These are phyloP conservation scores for Brassica cretica DNA, from an alignment of 345 rosid genomes.

Conservation along the genomic window DNA sequence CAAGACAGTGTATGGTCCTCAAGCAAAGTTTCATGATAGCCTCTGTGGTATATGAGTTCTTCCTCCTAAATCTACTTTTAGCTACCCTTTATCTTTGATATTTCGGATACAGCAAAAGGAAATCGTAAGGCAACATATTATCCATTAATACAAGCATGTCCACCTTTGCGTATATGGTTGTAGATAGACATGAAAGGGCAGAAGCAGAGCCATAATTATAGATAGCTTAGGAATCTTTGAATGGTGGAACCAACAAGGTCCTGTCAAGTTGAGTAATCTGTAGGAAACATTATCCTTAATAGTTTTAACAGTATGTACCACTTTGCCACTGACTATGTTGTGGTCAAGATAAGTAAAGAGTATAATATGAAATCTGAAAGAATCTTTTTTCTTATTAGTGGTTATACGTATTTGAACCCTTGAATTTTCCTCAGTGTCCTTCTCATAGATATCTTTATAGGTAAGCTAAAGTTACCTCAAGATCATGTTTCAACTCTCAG, in stretches of 20 bases:
- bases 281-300: conserved; percentile 35
- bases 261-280: conserved; percentile 12
- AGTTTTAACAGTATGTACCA: conserved; percentile 33
- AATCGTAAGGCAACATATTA: neutral
- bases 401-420: neutral
- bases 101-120: neutral
- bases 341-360: conserved; percentile 18
- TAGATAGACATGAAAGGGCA: conserved; percentile 2
- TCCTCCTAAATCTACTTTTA: neutral
- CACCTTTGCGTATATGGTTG: conserved; percentile 25
- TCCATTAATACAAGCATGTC: conserved; percentile 4
- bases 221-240: conserved; percentile 13
- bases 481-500: conserved; percentile 17
- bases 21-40: conserved; percentile 23
- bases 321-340: conserved; percentile 24
- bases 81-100: neutral
- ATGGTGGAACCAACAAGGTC: conserved; percentile 29
- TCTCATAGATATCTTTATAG: conserved; percentile 16
- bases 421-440: conserved; percentile 6
- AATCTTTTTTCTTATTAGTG: conserved; percentile 21
- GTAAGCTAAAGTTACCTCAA: conserved; percentile 13
- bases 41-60: conserved; percentile 26
- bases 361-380: conserved; percentile 17
- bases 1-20: conserved; percentile 22
- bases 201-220: conserved; percentile 4